Base-by-base conservation (phyloP, 768 basidiomycete species). In the Podaxis sp. region DNA sequence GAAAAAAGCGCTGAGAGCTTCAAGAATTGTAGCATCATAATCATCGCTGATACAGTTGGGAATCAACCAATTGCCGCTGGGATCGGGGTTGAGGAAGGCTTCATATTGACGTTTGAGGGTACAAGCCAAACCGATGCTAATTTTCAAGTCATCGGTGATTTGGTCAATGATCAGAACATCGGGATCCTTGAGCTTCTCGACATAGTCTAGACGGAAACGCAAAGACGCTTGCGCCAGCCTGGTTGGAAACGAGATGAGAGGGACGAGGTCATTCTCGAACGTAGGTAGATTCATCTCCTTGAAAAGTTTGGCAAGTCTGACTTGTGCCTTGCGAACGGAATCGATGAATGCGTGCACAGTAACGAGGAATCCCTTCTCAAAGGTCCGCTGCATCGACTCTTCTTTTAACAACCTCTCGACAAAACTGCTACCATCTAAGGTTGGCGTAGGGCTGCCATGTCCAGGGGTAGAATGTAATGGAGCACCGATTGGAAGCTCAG, bases 61-160 rank as follows among this genome's bases (percentile, higher is more conserved):
- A 24, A 98, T 76, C 57, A 86, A 86, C 96, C 96, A 99, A 62
- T 90, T 88, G 15, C 92, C 89, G 19, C 86, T 88, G 1, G 88
- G 87, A 72, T 98, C 95, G 12, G 95, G 91, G 3, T 87, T 82
- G 63, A 96, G 79, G 71, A 98, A 92, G n/a, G 88, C 92, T 68
- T 95, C 87, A 75, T 97, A 97, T 73, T 97, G 95, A 64, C 90
- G 82, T 76, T 97, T 97, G 68, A 98, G 86, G n/a, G 93, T 90
- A 69, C 95, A 96, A 26, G 96, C 95, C 49, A 97, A 81, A 22
- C 91, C 92, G 57, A 99, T 88, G 68, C 90, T 90, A 61, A 96
- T 84, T 71, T 95, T 92, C 66, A 99, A 82, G 71, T 96, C 95
- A 68, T 95, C 95, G 15, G 89, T 88, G 81, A 96, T 90, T 74